Base-by-base conservation (phyloP, 208 protist genomes). In the Acanthamoeba royreba region DNA sequence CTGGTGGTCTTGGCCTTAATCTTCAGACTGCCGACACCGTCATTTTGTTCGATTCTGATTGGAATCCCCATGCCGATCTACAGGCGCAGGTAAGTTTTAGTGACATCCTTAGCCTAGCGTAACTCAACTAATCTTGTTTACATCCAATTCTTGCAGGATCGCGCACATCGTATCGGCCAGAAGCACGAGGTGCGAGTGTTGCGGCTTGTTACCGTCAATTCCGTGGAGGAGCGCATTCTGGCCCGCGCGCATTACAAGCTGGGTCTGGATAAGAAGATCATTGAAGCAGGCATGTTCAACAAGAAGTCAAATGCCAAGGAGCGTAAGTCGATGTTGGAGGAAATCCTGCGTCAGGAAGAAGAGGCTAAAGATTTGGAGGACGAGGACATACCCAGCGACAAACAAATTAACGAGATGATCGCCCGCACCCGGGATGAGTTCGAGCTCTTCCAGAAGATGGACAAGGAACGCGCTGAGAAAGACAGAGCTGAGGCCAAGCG, bases 41-140 rank as follows among this genome's bases (percentile, higher is more conserved):
- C 55, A 99, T 99, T 43, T 99, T 99, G 94, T 99, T 99, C 95
- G 99, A 99, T 96, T 98, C 96, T 38, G 99, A 99, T 95, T 99
- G 99, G 99, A 99, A 99, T 96, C 99, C 99, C 1, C 98, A 99
- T 31, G 99, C 99, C 97, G 99, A 99, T 94, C 96, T 98, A 47
- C 98, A 99, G 19, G 97, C 96, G 42, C 95, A 97, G n/a, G n/a
- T n/a, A 89, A 96, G 38, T 33, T 35, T 19, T 19, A 49, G 35
- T 17, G 9, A 9, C 13, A 8, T 19, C 25, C 42, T 15, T 35
- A 8, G 25, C 7, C 7, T 8, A 8, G 45, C 7, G 22, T 22
- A 9, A 86, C 25, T 8, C 77, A 49, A 19, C n/a, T 9, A 9
- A 45, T n/a, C n/a, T n/a, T n/a, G 7, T 49, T 91, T 13, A 17